Evolutionary conservation across 768 basidiomycete genomes (phyloP), one percentile per base, ranked within the genome.

Genomic region (Russula griseocarnosa): DNA sequence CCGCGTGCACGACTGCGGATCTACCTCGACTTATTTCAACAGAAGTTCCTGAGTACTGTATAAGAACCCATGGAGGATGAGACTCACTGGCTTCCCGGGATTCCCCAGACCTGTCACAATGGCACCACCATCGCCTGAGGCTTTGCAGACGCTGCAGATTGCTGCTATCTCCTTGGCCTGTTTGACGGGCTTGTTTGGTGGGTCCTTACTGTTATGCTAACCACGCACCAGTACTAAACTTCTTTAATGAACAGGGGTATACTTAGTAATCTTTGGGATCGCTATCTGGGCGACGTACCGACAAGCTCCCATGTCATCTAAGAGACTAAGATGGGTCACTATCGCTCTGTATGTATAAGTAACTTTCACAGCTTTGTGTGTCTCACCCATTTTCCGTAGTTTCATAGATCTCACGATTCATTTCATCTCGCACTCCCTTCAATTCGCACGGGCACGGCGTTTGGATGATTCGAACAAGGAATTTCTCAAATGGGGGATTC

Each of bases 241-340:
- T 36, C 50, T 16, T 7, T 51, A 11, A 22, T 40, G 18, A 56
- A 34, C 59, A 72, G 71, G 71, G 32, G 60, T 69, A 6, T 72
- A 72, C 51, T 32, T 69, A 20, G 55, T 68, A 2, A 59, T 72
- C 11, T 69, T 71, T 53, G 34, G 65, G 4, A 66, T 70, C 32
- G 69, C 70, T 10, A 34, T 71, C 18, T 72, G 71, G 71, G 49
- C 70, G 1, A 70, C 68, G 24, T 60, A 61, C n/a, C 62, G 57
- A 9, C 61, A 60, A 3, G 16, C n/a, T 5, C 49, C 32, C 2
- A 14, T 22, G n/a, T 58, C 58, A 16, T 65, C 58, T 28, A 63
- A 55, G 38, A 61, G 68, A 28, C 61, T 71, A 24, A 47, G 62
- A 59, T 40, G 62, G 49, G 66, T 71, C 53, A 69, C 71, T 0